These are phyloP conservation scores for Plasmopara viticola DNA, from an alignment of 352 stramenopile genomes.

Conservation along the genomic window DNA sequence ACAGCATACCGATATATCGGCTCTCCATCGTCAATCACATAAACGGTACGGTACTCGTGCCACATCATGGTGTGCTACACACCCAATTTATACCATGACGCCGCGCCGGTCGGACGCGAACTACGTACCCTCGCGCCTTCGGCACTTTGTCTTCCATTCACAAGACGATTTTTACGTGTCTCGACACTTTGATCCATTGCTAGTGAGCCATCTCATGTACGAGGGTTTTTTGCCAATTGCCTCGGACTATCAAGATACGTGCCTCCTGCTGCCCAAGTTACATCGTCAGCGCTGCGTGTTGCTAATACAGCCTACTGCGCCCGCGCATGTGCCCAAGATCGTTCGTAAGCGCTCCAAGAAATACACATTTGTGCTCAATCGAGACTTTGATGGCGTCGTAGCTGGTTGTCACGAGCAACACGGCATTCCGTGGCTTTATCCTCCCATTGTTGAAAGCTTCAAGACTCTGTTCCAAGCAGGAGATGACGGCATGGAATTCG, in stretches of 20 bases:
- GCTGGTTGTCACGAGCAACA: conserved; percentile 89
- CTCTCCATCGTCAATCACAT: too few species aligned
- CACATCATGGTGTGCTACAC: neutral
- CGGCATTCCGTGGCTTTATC: conserved; percentile 90
- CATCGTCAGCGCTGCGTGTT: conserved; percentile 87
- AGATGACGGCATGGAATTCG: conserved; percentile 55
- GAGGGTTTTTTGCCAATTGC: conserved; percentile 94
- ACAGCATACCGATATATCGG: too few species aligned
- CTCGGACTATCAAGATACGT: conserved; percentile 59
- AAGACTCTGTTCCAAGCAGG: conserved; percentile 52
- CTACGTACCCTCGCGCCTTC: conserved; percentile 85
- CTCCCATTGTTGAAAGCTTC: conserved; percentile 84
- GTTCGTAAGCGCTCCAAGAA: conserved; percentile 87
- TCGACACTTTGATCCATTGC: conserved; percentile 78
- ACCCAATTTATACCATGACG: neutral
- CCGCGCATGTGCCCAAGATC: conserved; percentile 84
- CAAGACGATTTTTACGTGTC: conserved; percentile 93
- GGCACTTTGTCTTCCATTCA: conserved; percentile 83
- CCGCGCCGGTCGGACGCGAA: conserved; percentile 44
- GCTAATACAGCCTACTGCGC: conserved; percentile 30
- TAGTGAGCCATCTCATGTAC: conserved; percentile 89
- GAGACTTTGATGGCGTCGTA: conserved; percentile 85
- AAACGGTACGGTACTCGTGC: too few species aligned
- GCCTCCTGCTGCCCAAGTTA: conserved; percentile 85
- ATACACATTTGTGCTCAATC: conserved; percentile 85